phyloP scores from a whole-genome alignment of 345 rosid genomes.

The Turnera subulata region DNA sequence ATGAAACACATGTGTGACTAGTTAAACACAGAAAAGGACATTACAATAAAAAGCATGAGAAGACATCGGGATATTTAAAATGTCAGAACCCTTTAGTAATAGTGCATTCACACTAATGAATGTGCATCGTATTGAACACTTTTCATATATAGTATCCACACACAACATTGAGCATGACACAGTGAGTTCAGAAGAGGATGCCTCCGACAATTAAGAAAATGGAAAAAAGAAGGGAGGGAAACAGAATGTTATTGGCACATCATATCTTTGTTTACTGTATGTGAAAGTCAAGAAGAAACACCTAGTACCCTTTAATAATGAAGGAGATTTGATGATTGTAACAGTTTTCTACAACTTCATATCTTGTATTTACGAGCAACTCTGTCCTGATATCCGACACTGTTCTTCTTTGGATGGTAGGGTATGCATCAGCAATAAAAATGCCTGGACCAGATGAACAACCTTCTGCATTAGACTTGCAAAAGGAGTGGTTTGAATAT shows the following conservation, averaged over 20 bases:
- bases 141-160: too few relatives aligned
- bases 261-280: background rate
- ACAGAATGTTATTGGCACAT: background rate
- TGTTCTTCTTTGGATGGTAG: constrained; percentile 27
- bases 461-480: constrained; percentile 25
- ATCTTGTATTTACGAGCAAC: constrained; percentile 35
- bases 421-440: constrained; percentile 18
- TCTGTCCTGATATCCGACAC: constrained; percentile 10
- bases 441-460: constrained; percentile 24
- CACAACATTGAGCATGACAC: background rate
- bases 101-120: too few relatives aligned
- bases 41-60: background rate
- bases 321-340: constrained; percentile 25
- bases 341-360: constrained; percentile 16
- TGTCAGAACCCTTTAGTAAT: too few relatives aligned
- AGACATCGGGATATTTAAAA: background rate
- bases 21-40: constrained; percentile 1
- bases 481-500: constrained; percentile 22
- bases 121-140: too few relatives aligned
- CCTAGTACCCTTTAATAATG: constrained; percentile 48
- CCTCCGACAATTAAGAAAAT: too few relatives aligned
- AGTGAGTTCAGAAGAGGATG: background rate
- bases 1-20: background rate
- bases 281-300: constrained; percentile 7
- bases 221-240: too few relatives aligned